phyloP scores from a whole-genome alignment of 257 asterid genomes.

The Ajuga chamaepitys region DNA sequence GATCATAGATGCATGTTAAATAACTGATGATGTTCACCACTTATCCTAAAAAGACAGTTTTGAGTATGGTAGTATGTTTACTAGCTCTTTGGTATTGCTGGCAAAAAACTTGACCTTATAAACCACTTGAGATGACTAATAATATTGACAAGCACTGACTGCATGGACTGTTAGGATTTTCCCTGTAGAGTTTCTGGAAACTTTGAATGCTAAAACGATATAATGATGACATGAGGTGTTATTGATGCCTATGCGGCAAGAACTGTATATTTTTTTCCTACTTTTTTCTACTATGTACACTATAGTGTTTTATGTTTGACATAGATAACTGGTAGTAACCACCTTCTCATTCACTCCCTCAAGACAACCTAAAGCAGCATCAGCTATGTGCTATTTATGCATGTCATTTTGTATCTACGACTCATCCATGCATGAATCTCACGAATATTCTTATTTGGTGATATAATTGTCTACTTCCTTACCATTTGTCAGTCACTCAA shows the following conservation, averaged over 20 bases:
- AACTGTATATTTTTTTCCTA: too few species aligned
- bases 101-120: neutral
- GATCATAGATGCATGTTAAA: neutral
- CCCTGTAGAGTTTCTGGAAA: slow-evolving; percentile 2
- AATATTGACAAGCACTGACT: neutral
- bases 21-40: neutral
- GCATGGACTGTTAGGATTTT: neutral
- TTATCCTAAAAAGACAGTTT: neutral
- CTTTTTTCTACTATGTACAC: too few species aligned
- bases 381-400: neutral
- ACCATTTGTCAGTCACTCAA: neutral
- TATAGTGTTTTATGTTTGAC: too few species aligned
- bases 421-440: neutral
- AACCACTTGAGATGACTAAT: neutral
- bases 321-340: neutral
- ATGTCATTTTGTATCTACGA: neutral
- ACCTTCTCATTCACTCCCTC: neutral
- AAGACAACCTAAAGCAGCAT: neutral
- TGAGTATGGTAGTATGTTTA: neutral
- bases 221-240: neutral
- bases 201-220: neutral
- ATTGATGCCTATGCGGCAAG: neutral
- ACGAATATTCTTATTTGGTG: neutral
- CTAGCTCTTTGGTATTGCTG: neutral
- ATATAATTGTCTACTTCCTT: neutral